Conservation (phyloP, 495 filamentous ascomycete genomes). For the Entonaema liquescens region DNA sequence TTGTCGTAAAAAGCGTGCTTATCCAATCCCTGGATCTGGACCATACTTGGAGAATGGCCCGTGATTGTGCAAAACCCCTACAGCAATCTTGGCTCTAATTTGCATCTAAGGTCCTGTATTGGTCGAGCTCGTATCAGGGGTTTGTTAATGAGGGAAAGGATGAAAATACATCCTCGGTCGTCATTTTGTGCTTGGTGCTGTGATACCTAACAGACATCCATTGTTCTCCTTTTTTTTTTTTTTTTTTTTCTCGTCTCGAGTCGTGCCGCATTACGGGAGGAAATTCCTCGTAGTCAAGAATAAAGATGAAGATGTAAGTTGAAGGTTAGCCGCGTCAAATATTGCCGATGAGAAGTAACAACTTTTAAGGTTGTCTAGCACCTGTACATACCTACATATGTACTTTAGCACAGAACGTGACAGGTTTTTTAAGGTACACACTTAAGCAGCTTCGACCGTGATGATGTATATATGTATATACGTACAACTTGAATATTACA, state of each 20-base stretch:
- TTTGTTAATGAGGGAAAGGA: constrained; percentile 17
- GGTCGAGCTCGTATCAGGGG: constrained; percentile 32
- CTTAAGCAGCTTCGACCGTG: constrained; percentile 17
- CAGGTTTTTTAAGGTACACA: background rate
- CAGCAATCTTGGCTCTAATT: constrained; percentile 35
- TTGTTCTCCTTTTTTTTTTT: background rate
- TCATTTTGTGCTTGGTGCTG: constrained; percentile 22
- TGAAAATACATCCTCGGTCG: constrained; percentile 13
- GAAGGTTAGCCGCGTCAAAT: constrained; percentile 10
- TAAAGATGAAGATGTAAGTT: background rate
- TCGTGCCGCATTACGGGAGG: background rate
- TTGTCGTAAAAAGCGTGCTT: constrained; percentile 33
- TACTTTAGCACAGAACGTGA: background rate
- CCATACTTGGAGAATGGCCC: constrained; percentile 27
- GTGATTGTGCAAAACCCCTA: constrained; percentile 38
- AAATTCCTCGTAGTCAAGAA: constrained; percentile 4
- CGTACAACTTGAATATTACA: constrained; percentile 5
- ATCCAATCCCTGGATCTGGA: constrained; percentile 42
- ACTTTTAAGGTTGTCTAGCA: background rate
- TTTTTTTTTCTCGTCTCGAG: background rate
- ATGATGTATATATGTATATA: constrained; percentile 4
- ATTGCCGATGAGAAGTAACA: background rate
- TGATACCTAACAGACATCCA: constrained; percentile 2
- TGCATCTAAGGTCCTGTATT: constrained; percentile 33
- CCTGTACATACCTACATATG: too few species aligned